Base-by-base conservation (phyloP, 2,329 filamentous ascomycete species). In the Pyrenophora tritici-repentis region DNA sequence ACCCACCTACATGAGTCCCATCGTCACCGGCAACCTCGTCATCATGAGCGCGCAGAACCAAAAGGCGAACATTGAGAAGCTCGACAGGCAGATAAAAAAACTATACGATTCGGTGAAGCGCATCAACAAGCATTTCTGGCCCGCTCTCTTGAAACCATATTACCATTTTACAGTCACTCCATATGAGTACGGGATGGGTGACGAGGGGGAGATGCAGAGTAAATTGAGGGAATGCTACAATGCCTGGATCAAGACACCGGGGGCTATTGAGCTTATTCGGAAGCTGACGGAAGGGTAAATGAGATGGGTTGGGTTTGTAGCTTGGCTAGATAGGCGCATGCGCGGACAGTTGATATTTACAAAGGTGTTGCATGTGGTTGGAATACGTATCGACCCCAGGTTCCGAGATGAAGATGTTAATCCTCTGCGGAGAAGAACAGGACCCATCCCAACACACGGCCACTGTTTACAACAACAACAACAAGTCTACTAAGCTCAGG, bases 211-310 rank as follows among this genome's bases (percentile, higher is more conserved):
- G 20, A 66, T 67, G 63, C 60, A 62, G 42, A 17, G 63, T 4
- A 46, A 42, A 13, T 49, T 67, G 42, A 58, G 67, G 14, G 55
- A 58, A 41, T 56, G 50, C 20, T 66, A 65, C 39, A 55, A 55
- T 47, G 44, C 66, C n/a, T 72, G 68, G 65, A 34, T 34, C 4
- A 65, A 67, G 49, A 66, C 65, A 1, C 56, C 62, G 5, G 62
- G 63, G 22, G 67, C 67, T 24, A 60, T 66, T 34, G 58, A 53
- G 5, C 34, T 61, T 7, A 56, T 70, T 17, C 5, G 32, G 20
- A 42, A 42, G 26, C 13, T 55, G 39, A 6, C n/a, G 14, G 13
- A 18, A 12, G n/a, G 10, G 12, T 31, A n/a, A 5, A 29, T 12
- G 26, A 29, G 26, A 29, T 29, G 8, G 9, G 12, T 4, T 26